Base-by-base conservation (phyloP, 2,329 filamentous ascomycete species). In the Ramichloridium luteum region DNA sequence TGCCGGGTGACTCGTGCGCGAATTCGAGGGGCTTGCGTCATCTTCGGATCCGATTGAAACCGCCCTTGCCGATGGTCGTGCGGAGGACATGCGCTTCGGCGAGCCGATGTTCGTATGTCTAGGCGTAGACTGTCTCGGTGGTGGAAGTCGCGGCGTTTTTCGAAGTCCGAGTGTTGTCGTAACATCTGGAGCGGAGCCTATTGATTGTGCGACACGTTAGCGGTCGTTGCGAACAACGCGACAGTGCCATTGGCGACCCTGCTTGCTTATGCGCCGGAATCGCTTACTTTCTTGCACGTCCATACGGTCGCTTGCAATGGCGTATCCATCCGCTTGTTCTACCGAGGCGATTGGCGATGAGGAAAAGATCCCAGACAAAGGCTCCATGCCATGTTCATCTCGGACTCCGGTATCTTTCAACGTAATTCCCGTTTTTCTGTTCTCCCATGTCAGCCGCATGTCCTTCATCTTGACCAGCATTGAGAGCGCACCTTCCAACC, bases 321-420 rank as follows among this genome's bases (percentile, higher is more conserved):
- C 44, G 30, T 30, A 35, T 29, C 41, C 37, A 28, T 35, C 39
- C 37, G 43, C 32, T 6, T 44, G 34, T 27, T 43, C 38, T n/a
- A 23, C 20, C 20, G 20, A 23, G 20, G 61, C n/a, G 66, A 68
- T 32, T 57, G 60, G 48, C 10, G 86, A 85, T 13, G 86, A 93
- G 6, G 86, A 94, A 57, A 93, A 93, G 43, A 96, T 74, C 44
- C 74, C 74, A 20, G 88, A 81, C 36, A 93, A 70, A 20, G 82
- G 79, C 54, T 94, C 84, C 64, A 98, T 76, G 56, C 88, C 90
- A 67, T 93, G 68, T 55, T 92, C 85, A 59, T 96, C 88, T 60
- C 84, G 80, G 38, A 77, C 65, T 31, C 83, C 83, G 34, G 67
- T 74, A 49, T 93, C 83, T 48, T 75, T 73, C 17, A 96, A 59